A percentile compares a stretch with the other conserved stretches of the same genome.
Evolutionary conservation across 768 basidiomycete genomes (phyloP).

Genomic region (Mycena amicta): DNA sequence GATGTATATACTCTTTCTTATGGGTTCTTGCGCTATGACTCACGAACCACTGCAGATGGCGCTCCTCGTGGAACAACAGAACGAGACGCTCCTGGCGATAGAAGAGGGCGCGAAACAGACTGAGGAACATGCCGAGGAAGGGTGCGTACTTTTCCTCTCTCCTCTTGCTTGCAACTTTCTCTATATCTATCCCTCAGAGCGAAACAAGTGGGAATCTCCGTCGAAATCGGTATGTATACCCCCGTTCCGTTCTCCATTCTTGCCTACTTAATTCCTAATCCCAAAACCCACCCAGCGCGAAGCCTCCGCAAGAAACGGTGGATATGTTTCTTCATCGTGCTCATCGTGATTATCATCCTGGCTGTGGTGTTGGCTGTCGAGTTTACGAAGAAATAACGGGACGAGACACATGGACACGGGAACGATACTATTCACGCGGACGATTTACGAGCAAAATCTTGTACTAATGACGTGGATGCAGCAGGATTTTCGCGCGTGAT

Average conservation of each 20-base stretch:
- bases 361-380: constrained; percentile 60
- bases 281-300: constrained; percentile 42
- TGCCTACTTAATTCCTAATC: background rate
- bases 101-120: constrained; percentile 65
- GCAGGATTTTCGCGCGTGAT: too few relatives aligned
- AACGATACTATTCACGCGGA: too few relatives aligned
- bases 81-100: constrained; percentile 67
- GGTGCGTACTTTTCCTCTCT: constrained; percentile 49
- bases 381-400: constrained; percentile 21
- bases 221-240: constrained; percentile 47
- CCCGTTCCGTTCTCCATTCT: constrained; percentile 10
- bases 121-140: constrained; percentile 68
- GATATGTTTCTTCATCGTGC: constrained; percentile 75
- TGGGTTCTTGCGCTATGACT: too few relatives aligned
- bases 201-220: constrained; percentile 66
- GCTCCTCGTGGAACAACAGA: constrained; percentile 76
- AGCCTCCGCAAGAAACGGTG: constrained; percentile 79
- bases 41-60: constrained; percentile 64
- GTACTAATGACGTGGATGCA: too few relatives aligned
- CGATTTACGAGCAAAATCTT: too few relatives aligned
- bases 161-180: too few relatives aligned
- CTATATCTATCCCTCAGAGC: too few relatives aligned
- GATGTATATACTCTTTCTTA: constrained; percentile 52
- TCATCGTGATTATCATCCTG: constrained; percentile 58
- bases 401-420: background rate